Conservation (phyloP, 2,329 filamentous ascomycete species). For the Paraphaeosphaeria sporulosa region DNA sequence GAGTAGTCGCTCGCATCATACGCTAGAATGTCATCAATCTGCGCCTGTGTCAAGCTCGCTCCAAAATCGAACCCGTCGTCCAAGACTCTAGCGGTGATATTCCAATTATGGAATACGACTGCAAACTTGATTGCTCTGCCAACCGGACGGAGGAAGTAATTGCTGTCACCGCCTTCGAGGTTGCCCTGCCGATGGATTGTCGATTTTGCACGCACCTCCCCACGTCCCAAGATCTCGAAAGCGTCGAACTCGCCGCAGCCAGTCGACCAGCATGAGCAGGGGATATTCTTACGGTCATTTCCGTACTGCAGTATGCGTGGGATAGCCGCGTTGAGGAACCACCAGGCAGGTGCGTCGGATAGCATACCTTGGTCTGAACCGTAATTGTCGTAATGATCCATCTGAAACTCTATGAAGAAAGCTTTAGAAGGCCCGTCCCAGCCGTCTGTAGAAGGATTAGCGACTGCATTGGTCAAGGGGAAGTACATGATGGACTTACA, state of each 20-base stretch:
- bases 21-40: constrained; percentile 45
- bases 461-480: background rate
- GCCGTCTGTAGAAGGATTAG: constrained; percentile 61
- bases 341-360: constrained; percentile 75
- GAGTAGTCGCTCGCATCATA: constrained; percentile 45
- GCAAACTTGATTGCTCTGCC: constrained; percentile 68
- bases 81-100: constrained; percentile 46
- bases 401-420: constrained; percentile 76
- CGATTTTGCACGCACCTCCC: constrained; percentile 72
- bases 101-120: constrained; percentile 43
- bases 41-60: constrained; percentile 39
- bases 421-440: constrained; percentile 74
- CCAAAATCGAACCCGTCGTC: constrained; percentile 50
- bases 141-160: constrained; percentile 75
- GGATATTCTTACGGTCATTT: constrained; percentile 48
- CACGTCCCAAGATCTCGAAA: constrained; percentile 72
- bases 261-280: constrained; percentile 75
- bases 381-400: constrained; percentile 58
- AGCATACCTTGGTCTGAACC: constrained; percentile 50
- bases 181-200: constrained; percentile 68
- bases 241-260: constrained; percentile 80
- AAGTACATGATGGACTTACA: constrained; percentile 46
- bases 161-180: constrained; percentile 69
- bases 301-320: constrained; percentile 75
- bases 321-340: constrained; percentile 78